phyloP scores from a whole-genome alignment of 768 basidiomycete genomes.

The Rhodotorula kratochvilovae region DNA sequence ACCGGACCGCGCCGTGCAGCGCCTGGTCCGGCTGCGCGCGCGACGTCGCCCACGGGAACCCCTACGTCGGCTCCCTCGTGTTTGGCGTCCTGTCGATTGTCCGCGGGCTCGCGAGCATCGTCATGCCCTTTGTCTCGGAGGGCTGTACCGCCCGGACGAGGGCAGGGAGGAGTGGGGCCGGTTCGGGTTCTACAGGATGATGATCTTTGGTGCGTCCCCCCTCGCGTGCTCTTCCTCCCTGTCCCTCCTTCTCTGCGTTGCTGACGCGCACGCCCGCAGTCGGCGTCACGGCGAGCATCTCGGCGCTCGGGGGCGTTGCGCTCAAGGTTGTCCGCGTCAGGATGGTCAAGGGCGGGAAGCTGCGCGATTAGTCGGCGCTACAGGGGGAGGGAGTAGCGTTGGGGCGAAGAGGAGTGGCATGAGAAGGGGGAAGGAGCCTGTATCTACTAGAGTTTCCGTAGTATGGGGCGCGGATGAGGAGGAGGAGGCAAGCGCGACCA shows the following conservation, averaged over 20 bases:
- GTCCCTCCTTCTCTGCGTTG: no score
- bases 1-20: no score
- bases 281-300: background rate
- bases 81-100: conserved; percentile 22
- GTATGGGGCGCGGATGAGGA: no score
- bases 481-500: no score
- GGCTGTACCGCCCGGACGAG: conserved; percentile 12
- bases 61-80: conserved; percentile 10
- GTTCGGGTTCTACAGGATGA: conserved; percentile 19
- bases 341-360: background rate
- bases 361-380: no score
- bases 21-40: conserved; percentile 9
- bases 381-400: no score
- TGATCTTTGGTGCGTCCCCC: conserved; percentile 11
- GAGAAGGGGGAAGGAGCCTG: no score
- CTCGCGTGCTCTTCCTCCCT: no score
- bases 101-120: conserved; percentile 15
- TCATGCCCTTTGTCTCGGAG: conserved; percentile 17
- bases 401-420: no score
- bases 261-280: background rate
- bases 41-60: conserved; percentile 12
- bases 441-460: no score
- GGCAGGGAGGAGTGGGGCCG: conserved; percentile 1
- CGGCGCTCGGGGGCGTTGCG: background rate
- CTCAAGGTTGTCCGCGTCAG: background rate